Conservation (phyloP, 148 eudicot species). For the Cornus controversa region DNA sequence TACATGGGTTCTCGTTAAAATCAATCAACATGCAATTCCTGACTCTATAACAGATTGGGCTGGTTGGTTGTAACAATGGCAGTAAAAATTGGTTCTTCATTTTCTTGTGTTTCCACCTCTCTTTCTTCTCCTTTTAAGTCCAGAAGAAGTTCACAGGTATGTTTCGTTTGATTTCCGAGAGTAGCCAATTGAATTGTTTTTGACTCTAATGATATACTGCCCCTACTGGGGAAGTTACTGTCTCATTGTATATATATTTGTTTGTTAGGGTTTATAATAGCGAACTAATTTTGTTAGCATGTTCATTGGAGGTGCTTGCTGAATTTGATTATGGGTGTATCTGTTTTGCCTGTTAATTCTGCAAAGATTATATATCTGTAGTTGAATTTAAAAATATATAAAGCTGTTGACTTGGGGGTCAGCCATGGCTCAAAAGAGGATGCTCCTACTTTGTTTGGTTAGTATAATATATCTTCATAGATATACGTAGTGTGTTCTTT, state of each 20-base stretch:
- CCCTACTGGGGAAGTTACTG: neutral
- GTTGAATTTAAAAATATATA: neutral
- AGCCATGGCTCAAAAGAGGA: neutral
- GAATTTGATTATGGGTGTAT: neutral
- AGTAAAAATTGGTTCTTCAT: constrained; percentile 17
- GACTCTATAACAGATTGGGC: neutral
- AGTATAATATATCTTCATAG: neutral
- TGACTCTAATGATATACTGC: neutral
- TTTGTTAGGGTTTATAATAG: constrained; percentile 3
- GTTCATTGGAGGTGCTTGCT: neutral
- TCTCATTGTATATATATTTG: neutral
- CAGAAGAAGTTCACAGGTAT: constrained; percentile 23
- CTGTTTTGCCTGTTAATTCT: neutral
- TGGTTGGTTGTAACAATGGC: constrained; percentile 13
- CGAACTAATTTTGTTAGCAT: neutral
- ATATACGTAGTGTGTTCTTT: neutral
- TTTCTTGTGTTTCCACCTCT: constrained; percentile 25
- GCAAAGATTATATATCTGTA: neutral
- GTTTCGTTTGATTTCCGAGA: neutral
- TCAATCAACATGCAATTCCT: neutral
- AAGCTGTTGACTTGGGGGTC: neutral
- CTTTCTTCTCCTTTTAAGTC: constrained; percentile 19
- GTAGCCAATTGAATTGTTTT: constrained; percentile 1
- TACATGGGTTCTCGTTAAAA: constrained; percentile 20
- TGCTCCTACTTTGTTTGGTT: neutral